Evolutionary conservation across 148 eudicot species (phyloP).

Genomic region (Rhododendron mucronatum): DNA sequence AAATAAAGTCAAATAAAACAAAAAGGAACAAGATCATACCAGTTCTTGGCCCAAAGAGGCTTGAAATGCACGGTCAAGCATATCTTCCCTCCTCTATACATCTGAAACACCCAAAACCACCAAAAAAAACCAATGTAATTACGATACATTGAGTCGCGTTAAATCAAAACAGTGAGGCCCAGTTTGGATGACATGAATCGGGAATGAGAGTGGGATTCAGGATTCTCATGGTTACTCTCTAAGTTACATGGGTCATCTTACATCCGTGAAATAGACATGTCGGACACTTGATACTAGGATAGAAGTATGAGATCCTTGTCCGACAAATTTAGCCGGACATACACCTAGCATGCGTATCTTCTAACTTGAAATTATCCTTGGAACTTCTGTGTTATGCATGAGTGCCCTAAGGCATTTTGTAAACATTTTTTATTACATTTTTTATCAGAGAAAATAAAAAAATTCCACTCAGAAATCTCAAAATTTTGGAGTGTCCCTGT

Average conservation of each 20-base stretch:
- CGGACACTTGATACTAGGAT: background rate
- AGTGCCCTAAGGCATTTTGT: background rate
- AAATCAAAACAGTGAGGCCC: background rate
- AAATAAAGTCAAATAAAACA: background rate
- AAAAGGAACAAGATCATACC: slow-evolving; percentile 32
- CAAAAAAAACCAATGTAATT: slow-evolving; percentile 12
- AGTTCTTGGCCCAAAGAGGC: slow-evolving; percentile 30
- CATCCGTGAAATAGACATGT: background rate
- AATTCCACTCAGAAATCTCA: background rate
- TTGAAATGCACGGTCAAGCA: slow-evolving; percentile 87
- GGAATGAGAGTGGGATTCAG: background rate
- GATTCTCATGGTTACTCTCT: background rate
- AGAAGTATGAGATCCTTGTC: background rate
- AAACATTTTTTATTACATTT: too few species aligned
- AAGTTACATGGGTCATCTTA: background rate
- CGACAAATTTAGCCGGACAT: background rate
- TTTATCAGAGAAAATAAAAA: background rate
- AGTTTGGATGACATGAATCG: background rate
- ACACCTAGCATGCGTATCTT: background rate
- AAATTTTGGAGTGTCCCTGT: background rate
- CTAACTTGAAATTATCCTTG: background rate
- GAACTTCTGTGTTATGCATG: background rate
- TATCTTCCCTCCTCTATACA: slow-evolving; percentile 98
- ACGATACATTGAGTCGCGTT: background rate
- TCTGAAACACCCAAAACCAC: slow-evolving; percentile 34